A percentile compares a stretch with the other conserved stretches of the same genome.
phyloP scores from a whole-genome alignment of 768 basidiomycete species.

The Collybiopsis confluens region DNA sequence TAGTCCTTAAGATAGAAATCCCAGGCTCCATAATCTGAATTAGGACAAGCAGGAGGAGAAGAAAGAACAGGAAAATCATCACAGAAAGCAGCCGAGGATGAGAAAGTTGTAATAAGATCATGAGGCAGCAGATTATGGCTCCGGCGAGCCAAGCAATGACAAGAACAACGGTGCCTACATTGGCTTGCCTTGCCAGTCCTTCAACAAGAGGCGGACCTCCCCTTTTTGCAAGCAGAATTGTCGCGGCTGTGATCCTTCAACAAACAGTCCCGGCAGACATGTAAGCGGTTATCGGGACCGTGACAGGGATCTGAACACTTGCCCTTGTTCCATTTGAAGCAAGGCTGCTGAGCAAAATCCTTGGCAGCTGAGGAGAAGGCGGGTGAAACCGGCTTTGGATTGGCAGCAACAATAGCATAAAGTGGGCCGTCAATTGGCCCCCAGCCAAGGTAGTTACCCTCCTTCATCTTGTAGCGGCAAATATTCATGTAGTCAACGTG shows the following conservation, averaged over 20 bases:
- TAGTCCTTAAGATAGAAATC: conserved; percentile 20
- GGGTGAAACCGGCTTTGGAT: no score
- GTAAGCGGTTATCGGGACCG: conserved; percentile 8
- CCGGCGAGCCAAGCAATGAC: conserved; percentile 12
- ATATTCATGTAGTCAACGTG: no score
- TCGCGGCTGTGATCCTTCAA: not conserved
- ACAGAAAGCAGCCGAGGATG: not conserved
- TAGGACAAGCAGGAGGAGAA: conserved; percentile 15
- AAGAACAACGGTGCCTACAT: conserved; percentile 9
- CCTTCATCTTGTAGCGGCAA: no score
- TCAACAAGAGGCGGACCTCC: no score
- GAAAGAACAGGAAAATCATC: conserved; percentile 11
- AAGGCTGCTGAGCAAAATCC: no score
- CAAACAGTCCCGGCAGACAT: conserved; percentile 11
- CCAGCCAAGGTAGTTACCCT: no score
- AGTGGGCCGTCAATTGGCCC: no score
- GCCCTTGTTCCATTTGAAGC: conserved; percentile 12
- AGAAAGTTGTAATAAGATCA: not conserved
- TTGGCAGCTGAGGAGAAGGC: no score
- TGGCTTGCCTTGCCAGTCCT: conserved; percentile 15
- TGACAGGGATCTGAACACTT: conserved; percentile 13
- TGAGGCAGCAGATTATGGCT: conserved; percentile 11
- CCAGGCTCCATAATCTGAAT: conserved; percentile 20
- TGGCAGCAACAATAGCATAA: no score
- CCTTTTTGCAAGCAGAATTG: no score